Conservation (phyloP, 1,139 yeast genomes). For the Saccharomyces hybrid region DNA sequence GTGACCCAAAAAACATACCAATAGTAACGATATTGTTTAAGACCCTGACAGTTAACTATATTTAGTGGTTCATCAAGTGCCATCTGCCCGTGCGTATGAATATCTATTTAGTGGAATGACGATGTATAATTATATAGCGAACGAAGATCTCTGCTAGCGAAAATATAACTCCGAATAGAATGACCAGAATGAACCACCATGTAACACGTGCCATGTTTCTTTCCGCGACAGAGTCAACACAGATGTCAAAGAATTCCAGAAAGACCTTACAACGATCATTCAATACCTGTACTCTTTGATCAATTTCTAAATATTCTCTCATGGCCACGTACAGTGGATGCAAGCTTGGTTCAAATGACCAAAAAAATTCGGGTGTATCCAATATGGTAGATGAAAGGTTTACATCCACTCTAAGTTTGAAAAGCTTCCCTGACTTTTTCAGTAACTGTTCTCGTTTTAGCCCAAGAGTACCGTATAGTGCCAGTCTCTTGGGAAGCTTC, state of each 20-base stretch:
- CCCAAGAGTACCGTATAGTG: conserved; percentile 82
- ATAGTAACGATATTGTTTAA: background rate
- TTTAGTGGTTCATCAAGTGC: background rate
- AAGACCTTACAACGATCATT: conserved; percentile 93
- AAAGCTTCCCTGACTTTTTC: conserved; percentile 81
- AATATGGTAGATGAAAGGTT: conserved; percentile 82
- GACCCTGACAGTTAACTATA: background rate
- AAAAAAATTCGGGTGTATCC: conserved; percentile 92
- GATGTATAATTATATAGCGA: conserved; percentile 44
- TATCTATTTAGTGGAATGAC: conserved; percentile 8
- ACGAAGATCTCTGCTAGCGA: conserved; percentile 52
- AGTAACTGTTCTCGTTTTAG: conserved; percentile 69
- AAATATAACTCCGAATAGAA: conserved; percentile 70
- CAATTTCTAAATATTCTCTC: conserved; percentile 87
- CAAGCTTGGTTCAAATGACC: conserved; percentile 93
- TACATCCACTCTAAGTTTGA: conserved; percentile 87
- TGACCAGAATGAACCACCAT: conserved; percentile 79
- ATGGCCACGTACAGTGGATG: conserved; percentile 88
- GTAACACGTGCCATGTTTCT: conserved; percentile 85
- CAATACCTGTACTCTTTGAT: conserved; percentile 84
- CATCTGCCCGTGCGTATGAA: background rate
- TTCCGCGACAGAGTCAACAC: conserved; percentile 91
- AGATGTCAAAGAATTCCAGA: conserved; percentile 84
- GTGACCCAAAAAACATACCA: background rate
- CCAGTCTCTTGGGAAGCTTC: conserved; percentile 79